A percentile compares a stretch with the other conserved stretches of the same genome.
Evolutionary conservation across 306 rosid genomes (phyloP).

Genomic region (Cucurbita argyrosperma): DNA sequence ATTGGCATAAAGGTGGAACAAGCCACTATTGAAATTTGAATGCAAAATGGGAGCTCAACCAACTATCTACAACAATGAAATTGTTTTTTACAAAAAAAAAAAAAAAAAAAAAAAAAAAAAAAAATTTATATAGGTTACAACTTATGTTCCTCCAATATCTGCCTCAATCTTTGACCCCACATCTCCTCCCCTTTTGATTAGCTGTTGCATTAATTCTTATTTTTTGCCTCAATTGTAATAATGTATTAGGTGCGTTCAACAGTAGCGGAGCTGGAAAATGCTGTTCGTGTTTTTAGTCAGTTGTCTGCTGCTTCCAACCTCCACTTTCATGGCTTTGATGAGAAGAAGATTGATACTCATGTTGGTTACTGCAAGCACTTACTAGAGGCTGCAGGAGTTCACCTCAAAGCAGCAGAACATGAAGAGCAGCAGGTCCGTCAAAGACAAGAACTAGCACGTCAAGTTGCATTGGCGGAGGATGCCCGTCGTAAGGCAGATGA

Average conservation of each 20-base stretch:
- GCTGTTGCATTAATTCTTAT: background rate
- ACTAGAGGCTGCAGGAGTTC: slow-evolving; percentile 76
- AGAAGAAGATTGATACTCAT: slow-evolving; percentile 96
- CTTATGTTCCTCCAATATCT: background rate
- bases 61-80: too few relatives aligned
- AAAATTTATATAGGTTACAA: background rate
- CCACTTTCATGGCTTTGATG: slow-evolving; percentile 96
- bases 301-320: slow-evolving; percentile 98
- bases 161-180: background rate
- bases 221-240: slow-evolving; percentile 9
- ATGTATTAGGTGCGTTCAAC: slow-evolving; percentile 70
- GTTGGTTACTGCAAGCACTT: slow-evolving; percentile 90
- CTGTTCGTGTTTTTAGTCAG: slow-evolving; percentile 91
- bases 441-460: slow-evolving; percentile 94
- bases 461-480: slow-evolving; percentile 84
- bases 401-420: slow-evolving; percentile 80
- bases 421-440: slow-evolving; percentile 88
- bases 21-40: too few relatives aligned
- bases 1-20: too few relatives aligned
- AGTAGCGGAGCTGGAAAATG: slow-evolving; percentile 85
- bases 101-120: too few relatives aligned
- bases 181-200: background rate
- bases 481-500: slow-evolving; percentile 97
- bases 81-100: too few relatives aligned
- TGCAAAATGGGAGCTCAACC: too few relatives aligned